These are phyloP conservation scores for Penicilliopsis zonata DNA, from an alignment of 495 filamentous ascomycete genomes.

Conservation along the genomic window DNA sequence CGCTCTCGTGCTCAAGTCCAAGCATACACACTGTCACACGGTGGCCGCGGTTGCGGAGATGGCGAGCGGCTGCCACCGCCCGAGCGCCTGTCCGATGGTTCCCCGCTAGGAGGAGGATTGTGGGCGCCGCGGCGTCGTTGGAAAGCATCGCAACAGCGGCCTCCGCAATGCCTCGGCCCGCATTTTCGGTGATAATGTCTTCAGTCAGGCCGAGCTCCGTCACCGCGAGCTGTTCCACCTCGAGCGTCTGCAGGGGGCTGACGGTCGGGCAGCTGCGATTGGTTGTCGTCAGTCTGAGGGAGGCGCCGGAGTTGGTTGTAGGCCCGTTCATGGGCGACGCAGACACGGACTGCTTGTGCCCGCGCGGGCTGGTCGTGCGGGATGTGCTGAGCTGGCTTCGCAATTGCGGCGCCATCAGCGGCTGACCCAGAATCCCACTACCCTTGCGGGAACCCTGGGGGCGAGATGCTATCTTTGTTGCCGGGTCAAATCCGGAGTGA, in stretches of 20 bases:
- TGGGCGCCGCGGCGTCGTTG: slow-evolving; percentile 38
- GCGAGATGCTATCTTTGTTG: too few relatives aligned
- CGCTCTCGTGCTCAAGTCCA: slow-evolving; percentile 61
- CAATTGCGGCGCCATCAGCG: slow-evolving; percentile 20
- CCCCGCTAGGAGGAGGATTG: slow-evolving; percentile 73
- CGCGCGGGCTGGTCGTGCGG: slow-evolving; percentile 31
- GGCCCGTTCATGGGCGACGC: slow-evolving; percentile 26
- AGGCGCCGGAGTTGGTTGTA: slow-evolving; percentile 16
- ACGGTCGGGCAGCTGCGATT: slow-evolving; percentile 69
- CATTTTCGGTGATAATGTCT: slow-evolving; percentile 85
- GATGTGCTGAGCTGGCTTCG: slow-evolving; percentile 27
- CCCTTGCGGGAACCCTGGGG: slow-evolving; percentile 52
- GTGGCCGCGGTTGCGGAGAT: slow-evolving; percentile 68
- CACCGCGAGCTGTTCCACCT: slow-evolving; percentile 78
- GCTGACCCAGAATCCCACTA: slow-evolving; percentile 34
- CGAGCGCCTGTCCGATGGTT: slow-evolving; percentile 79
- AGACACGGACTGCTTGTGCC: slow-evolving; percentile 19
- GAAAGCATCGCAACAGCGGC: slow-evolving; percentile 51
- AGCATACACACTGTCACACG: slow-evolving; percentile 75
- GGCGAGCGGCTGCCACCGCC: slow-evolving; percentile 74
- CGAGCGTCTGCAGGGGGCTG: slow-evolving; percentile 74
- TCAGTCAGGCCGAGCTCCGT: slow-evolving; percentile 75
- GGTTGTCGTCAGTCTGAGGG: slow-evolving; percentile 41
- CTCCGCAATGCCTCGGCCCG: slow-evolving; percentile 76
- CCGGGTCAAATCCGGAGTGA: slow-evolving; percentile 38